Conservation (phyloP, 495 filamentous ascomycete species). For the Penicillium pulvis region DNA sequence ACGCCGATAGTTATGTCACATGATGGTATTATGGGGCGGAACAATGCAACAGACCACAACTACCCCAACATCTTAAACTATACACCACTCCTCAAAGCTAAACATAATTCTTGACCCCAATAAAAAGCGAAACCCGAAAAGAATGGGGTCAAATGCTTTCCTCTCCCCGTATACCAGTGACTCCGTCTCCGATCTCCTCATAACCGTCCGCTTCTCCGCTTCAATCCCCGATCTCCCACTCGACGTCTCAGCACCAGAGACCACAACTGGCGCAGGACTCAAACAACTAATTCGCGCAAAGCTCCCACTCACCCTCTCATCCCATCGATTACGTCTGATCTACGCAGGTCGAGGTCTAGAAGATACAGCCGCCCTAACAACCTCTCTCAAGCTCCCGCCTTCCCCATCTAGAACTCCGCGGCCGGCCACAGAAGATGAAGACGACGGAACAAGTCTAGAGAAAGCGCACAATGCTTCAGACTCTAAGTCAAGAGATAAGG, state of each 20-base stretch:
- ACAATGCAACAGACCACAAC: constrained; percentile 2
- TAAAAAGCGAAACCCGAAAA: neutral
- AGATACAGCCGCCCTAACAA: constrained; percentile 64
- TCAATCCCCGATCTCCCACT: constrained; percentile 81
- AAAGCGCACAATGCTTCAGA: constrained; percentile 9
- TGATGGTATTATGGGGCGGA: constrained; percentile 14
- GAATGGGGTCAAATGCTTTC: constrained; percentile 22
- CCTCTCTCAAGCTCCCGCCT: constrained; percentile 63
- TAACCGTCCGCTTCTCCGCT: constrained; percentile 87
- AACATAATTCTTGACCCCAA: neutral
- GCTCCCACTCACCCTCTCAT: constrained; percentile 61
- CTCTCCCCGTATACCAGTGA: constrained; percentile 21
- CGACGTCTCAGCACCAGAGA: constrained; percentile 64
- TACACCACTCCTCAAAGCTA: neutral
- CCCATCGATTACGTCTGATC: constrained; percentile 79
- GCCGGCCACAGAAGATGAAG: constrained; percentile 30
- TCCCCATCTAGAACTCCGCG: constrained; percentile 44
- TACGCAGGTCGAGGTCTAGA: constrained; percentile 81
- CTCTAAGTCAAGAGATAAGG: constrained; percentile 46
- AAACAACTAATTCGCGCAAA: constrained; percentile 79
- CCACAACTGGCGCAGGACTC: constrained; percentile 71
- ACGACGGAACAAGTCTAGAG: constrained; percentile 17
- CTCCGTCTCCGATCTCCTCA: constrained; percentile 54
- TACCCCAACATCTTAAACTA: constrained; percentile 1
- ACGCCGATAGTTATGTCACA: constrained; percentile 12